A percentile compares a stretch with the other conserved stretches of the same genome.
These are phyloP conservation scores for Melocanna baccifera DNA, from an alignment of 176 grass and related monocot species.

Conservation along the genomic window DNA sequence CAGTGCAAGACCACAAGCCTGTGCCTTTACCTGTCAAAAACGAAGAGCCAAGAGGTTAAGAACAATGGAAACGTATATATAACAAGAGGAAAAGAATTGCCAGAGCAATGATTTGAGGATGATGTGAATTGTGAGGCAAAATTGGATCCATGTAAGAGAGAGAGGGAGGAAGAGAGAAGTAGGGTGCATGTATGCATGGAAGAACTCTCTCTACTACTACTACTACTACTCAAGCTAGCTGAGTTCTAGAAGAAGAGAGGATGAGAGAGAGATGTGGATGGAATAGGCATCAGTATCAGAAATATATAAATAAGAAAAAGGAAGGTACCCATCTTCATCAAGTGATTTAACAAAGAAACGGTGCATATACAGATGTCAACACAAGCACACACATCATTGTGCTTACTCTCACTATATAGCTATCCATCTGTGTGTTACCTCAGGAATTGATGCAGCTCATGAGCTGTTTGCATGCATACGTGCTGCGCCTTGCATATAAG, in stretches of 20 bases:
- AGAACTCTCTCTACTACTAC: constrained; percentile 6
- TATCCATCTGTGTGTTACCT: constrained; percentile 49
- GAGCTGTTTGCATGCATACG: constrained; percentile 48
- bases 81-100: background rate
- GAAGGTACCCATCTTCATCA: constrained; percentile 89
- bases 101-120: background rate
- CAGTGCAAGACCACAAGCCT: background rate
- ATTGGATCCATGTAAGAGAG: constrained; percentile 19
- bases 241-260: constrained; percentile 29
- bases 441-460: constrained; percentile 56
- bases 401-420: background rate
- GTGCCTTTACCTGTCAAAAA: constrained; percentile 34
- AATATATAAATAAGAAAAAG: constrained; percentile 43
- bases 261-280: constrained; percentile 38
- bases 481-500: constrained; percentile 52
- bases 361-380: constrained; percentile 51
- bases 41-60: background rate
- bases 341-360: constrained; percentile 81
- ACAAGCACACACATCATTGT: constrained; percentile 40
- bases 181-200: constrained; percentile 23
- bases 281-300: constrained; percentile 60
- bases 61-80: background rate
- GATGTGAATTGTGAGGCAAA: constrained; percentile 1
- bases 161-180: constrained; percentile 5
- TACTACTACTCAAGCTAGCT: constrained; percentile 17